Evolutionary conservation across 345 rosid genomes (phyloP).

Genomic region (Arabis alpina): DNA sequence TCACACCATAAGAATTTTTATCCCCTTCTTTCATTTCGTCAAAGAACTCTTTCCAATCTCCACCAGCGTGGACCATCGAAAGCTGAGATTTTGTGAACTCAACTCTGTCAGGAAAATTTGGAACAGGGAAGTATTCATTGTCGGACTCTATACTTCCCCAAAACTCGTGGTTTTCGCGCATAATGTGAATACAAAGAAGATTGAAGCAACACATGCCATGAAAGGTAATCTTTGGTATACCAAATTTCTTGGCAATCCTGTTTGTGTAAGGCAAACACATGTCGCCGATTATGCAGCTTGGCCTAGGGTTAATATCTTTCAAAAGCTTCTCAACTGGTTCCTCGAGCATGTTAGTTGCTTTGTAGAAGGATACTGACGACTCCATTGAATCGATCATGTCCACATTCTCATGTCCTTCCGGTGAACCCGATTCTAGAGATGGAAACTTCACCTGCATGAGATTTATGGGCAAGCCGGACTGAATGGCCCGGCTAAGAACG

Average conservation of each 20-base stretch:
- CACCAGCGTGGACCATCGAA: not conserved
- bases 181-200: conserved; percentile 44
- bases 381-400: conserved; percentile 36
- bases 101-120: conserved; percentile 49
- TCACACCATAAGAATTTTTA: conserved; percentile 39
- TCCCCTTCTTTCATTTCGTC: conserved; percentile 33
- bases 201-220: conserved; percentile 59
- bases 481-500: conserved; percentile 35
- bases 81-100: conserved; percentile 52
- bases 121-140: conserved; percentile 43
- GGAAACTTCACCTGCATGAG: conserved; percentile 38
- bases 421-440: conserved; percentile 28
- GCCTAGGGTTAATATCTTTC: conserved; percentile 43
- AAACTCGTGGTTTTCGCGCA: conserved; percentile 23
- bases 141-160: conserved; percentile 33
- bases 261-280: conserved; percentile 49
- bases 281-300: conserved; percentile 63
- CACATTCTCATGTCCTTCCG: conserved; percentile 43
- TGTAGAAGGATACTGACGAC: conserved; percentile 18
- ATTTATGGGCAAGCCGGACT: conserved; percentile 42
- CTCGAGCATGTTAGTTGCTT: conserved; percentile 19
- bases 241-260: conserved; percentile 44
- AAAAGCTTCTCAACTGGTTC: conserved; percentile 46
- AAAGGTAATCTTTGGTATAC: conserved; percentile 59
- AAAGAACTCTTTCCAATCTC: conserved; percentile 20